phyloP scores from a whole-genome alignment of 768 basidiomycete genomes.

The Psilocybe subaeruginosa region DNA sequence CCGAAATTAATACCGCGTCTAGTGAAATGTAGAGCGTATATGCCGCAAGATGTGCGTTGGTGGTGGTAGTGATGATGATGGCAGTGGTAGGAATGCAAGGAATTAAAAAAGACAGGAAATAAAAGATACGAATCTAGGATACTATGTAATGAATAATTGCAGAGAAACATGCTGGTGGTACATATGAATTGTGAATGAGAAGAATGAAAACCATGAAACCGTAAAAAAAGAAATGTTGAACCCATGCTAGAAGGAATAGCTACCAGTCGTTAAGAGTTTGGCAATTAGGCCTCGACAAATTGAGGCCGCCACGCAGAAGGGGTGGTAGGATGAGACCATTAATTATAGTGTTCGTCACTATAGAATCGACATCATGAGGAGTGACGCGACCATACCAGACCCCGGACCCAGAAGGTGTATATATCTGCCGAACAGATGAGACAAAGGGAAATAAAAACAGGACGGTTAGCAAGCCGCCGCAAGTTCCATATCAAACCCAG shows the following conservation, averaged over 20 bases:
- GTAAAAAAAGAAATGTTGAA: neutral
- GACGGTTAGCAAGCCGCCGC: neutral
- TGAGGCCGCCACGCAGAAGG: slow-evolving; percentile 84
- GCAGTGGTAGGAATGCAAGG: neutral
- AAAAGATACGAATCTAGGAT: neutral
- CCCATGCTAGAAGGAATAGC: neutral
- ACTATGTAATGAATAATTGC: slow-evolving; percentile 9
- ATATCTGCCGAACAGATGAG: slow-evolving; percentile 55
- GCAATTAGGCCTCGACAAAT: slow-evolving; percentile 73
- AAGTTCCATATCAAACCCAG: neutral
- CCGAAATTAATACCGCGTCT: slow-evolving; percentile 1
- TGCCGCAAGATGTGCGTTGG: neutral
- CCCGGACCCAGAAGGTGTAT: slow-evolving; percentile 82
- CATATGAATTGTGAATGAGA: neutral
- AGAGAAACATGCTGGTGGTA: slow-evolving; percentile 4
- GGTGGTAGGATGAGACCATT: slow-evolving; percentile 83
- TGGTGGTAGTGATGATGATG: neutral
- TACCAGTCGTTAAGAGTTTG: slow-evolving; percentile 75
- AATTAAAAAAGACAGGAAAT: neutral
- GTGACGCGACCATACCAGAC: slow-evolving; percentile 96
- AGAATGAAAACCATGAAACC: neutral
- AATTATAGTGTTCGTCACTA: slow-evolving; percentile 87
- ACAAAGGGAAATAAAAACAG: slow-evolving; percentile 3
- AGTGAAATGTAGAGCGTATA: neutral
- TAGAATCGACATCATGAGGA: slow-evolving; percentile 83